phyloP scores from a whole-genome alignment of 495 filamentous ascomycete genomes.

The Neurospora sp. region DNA sequence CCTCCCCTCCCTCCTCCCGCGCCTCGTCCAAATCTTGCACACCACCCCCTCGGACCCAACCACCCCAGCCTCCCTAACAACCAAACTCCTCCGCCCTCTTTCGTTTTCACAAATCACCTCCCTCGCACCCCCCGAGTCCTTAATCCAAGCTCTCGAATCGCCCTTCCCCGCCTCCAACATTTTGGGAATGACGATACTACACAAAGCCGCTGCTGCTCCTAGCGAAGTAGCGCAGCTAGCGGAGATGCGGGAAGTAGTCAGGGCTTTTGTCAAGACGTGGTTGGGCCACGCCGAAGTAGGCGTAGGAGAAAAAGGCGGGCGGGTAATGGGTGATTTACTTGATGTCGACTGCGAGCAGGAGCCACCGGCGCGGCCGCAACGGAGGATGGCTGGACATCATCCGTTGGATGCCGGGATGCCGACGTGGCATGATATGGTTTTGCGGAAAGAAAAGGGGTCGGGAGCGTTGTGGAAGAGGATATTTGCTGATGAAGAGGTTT shows the following conservation, averaged over 20 bases:
- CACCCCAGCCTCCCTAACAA: constrained; percentile 37
- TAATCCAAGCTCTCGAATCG: constrained; percentile 47
- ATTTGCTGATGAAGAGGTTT: constrained; percentile 57
- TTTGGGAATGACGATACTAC: constrained; percentile 58
- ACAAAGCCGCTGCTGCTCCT: constrained; percentile 53
- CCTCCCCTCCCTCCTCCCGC: constrained; percentile 38
- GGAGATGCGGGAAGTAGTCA: constrained; percentile 50
- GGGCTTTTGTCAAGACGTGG: constrained; percentile 58
- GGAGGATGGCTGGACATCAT: not conserved
- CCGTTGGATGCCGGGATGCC: not conserved
- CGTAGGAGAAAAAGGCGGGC: constrained; percentile 59
- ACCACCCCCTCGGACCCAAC: constrained; percentile 41
- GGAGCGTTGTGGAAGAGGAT: constrained; percentile 64
- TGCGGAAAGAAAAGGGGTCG: constrained; percentile 41
- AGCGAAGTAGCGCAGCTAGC: constrained; percentile 61
- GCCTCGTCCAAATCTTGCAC: constrained; percentile 38
- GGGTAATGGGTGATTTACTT: constrained; percentile 59
- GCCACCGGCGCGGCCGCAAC: constrained; percentile 28
- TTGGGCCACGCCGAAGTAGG: constrained; percentile 59
- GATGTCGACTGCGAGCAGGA: constrained; percentile 52
- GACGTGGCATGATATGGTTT: constrained; percentile 17
- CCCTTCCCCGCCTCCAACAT: constrained; percentile 57
- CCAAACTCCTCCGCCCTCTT: constrained; percentile 43
- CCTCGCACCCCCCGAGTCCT: constrained; percentile 42
- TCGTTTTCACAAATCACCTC: constrained; percentile 39